These are phyloP conservation scores for Cyclostephanos invisitatus DNA, from an alignment of 108 stramenopile species.

Conservation along the genomic window DNA sequence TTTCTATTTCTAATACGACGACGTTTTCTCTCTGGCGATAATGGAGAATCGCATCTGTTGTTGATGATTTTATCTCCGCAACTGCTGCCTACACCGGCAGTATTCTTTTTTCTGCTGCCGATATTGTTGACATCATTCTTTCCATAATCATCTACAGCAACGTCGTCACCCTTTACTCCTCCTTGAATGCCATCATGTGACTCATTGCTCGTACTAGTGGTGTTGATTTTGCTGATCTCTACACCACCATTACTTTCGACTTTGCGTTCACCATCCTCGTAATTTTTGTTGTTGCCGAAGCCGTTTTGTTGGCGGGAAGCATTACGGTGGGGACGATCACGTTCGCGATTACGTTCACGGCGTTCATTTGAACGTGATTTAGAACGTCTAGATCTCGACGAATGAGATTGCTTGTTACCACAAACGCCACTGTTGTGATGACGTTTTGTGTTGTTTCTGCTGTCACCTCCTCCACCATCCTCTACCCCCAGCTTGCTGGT, in stretches of 20 bases:
- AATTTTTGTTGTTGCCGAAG: background rate
- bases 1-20: conserved; percentile 4
- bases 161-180: background rate
- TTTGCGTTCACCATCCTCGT: background rate
- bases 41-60: background rate
- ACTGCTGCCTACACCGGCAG: background rate
- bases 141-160: background rate
- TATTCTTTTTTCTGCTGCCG: background rate
- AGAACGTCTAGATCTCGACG: background rate
- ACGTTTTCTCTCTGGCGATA: conserved; percentile 6
- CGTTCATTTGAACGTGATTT: conserved; percentile 7
- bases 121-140: background rate
- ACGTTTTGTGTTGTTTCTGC: background rate
- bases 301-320: background rate
- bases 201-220: background rate
- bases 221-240: background rate
- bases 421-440: background rate
- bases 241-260: background rate
- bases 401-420: conserved; percentile 1
- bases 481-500: background rate
- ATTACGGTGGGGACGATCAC: conserved; percentile 1
- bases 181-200: background rate
- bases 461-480: background rate
- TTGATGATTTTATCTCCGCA: background rate
- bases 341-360: background rate